These are phyloP conservation scores for Diaporthe batatas DNA, from an alignment of 2,329 filamentous ascomycete species.

Conservation along the genomic window DNA sequence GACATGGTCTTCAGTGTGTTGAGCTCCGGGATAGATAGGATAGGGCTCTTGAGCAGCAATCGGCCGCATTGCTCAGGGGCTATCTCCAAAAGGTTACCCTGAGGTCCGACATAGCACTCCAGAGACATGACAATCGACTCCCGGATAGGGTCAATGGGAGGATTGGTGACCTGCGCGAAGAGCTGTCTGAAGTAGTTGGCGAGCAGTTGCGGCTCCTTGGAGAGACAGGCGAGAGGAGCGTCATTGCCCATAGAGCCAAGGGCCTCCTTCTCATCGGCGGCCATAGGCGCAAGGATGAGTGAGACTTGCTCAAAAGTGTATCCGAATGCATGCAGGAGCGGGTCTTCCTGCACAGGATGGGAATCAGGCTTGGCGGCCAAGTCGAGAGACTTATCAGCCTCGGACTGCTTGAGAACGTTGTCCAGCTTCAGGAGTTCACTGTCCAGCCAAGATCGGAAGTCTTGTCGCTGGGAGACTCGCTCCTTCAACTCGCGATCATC, in stretches of 20 bases:
- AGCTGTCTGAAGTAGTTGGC: conserved; percentile 98
- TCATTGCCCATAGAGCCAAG: conserved; percentile 99
- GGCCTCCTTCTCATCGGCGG: conserved; percentile 96
- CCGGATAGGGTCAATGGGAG: conserved; percentile 95
- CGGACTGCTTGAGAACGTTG: conserved; percentile 75
- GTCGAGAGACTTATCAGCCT: conserved; percentile 69
- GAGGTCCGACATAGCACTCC: conserved; percentile 95
- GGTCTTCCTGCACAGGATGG: conserved; percentile 83
- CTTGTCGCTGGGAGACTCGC: conserved; percentile 85
- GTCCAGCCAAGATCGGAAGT: conserved; percentile 91
- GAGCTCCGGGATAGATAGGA: conserved; percentile 91
- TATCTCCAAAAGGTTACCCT: conserved; percentile 96
- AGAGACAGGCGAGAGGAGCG: conserved; percentile 89
- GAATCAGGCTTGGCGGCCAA: conserved; percentile 77
- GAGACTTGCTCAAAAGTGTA: conserved; percentile 97
- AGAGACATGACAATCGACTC: conserved; percentile 99
- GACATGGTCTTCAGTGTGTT: conserved; percentile 86
- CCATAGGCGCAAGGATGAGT: conserved; percentile 93
- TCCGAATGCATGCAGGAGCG: conserved; percentile 86
- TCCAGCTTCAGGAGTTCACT: conserved; percentile 87
- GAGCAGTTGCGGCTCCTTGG: conserved; percentile 87
- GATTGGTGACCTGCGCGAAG: conserved; percentile 98
- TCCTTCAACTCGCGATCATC: conserved; percentile 93
- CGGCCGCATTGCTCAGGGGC: conserved; percentile 89
- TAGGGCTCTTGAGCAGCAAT: conserved; percentile 87